These are phyloP conservation scores for Verticillium nonalfalfae DNA, from an alignment of 2,329 filamentous ascomycete genomes.

Conservation along the genomic window DNA sequence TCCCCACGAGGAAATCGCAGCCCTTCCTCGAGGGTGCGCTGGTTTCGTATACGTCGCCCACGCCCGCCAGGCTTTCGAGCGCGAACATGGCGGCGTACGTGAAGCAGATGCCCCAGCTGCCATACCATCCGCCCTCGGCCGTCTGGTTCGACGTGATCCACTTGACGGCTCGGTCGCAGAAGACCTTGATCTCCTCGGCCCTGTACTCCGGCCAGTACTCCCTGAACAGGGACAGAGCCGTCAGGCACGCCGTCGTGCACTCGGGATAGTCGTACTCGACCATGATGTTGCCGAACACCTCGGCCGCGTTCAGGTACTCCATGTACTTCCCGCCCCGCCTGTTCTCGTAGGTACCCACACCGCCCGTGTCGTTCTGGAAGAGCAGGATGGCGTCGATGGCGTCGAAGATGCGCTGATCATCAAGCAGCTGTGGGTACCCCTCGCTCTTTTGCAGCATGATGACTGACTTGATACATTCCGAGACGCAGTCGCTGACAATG, in stretches of 20 bases:
- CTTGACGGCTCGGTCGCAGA: slow-evolving; percentile 66
- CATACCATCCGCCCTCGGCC: slow-evolving; percentile 91
- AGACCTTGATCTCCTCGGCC: slow-evolving; percentile 62
- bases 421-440: slow-evolving; percentile 67
- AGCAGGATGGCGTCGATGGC: slow-evolving; percentile 86
- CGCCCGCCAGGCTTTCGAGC: slow-evolving; percentile 73
- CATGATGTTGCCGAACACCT: slow-evolving; percentile 97
- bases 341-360: slow-evolving; percentile 84
- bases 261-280: slow-evolving; percentile 98
- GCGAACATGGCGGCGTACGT: slow-evolving; percentile 98
- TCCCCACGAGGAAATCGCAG: slow-evolving; percentile 79
- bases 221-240: slow-evolving; percentile 75
- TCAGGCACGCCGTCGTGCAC: slow-evolving; percentile 93
- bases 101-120: slow-evolving; percentile 96
- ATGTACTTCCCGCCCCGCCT: slow-evolving; percentile 71
- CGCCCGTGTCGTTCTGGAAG: slow-evolving; percentile 83
- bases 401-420: slow-evolving; percentile 74
- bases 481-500: slow-evolving; percentile 89
- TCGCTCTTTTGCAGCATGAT: slow-evolving; percentile 76
- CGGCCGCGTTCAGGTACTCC: slow-evolving; percentile 87
- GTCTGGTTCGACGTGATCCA: slow-evolving; percentile 81
- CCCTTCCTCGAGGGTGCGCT: slow-evolving; percentile 65
- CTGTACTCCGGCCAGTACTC: slow-evolving; percentile 79
- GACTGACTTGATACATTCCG: slow-evolving; percentile 82
- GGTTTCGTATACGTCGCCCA: slow-evolving; percentile 75